Percentiles rank a stretch among this genome's conserved stretches.
Evolutionary conservation across 2,329 filamentous ascomycete species (phyloP).

Genomic region (Chaetothyriales sp.): DNA sequence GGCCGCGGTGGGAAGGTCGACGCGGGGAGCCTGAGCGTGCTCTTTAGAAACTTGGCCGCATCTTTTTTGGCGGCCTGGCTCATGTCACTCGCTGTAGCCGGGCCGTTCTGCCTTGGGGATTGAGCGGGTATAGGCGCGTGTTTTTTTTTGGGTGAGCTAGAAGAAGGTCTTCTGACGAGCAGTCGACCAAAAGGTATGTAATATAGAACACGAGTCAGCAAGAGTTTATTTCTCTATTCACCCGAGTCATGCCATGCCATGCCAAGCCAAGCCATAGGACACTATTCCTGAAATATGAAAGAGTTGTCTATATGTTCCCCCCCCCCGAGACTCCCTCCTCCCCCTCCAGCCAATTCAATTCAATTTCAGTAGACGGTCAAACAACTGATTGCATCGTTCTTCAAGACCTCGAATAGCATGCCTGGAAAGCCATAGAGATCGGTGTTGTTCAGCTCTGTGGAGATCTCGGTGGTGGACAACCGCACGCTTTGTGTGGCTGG

Average conservation of each 20-base stretch:
- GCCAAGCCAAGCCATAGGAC: too few relatives aligned
- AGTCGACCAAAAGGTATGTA: conserved; percentile 9
- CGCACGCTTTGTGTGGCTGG: conserved; percentile 20
- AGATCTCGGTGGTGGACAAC: conserved; percentile 35
- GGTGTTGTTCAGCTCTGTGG: conserved; percentile 52
- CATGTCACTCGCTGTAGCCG: conserved; percentile 16
- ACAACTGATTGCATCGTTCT: conserved; percentile 77
- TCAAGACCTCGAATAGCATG: conserved; percentile 85
- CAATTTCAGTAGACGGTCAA: conserved; percentile 81
- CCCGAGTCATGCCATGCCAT: background rate
- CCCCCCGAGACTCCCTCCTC: too few relatives aligned
- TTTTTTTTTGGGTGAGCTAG: too few relatives aligned
- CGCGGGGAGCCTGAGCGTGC: conserved; percentile 59
- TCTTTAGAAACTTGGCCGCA: conserved; percentile 48
- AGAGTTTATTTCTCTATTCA: conserved; percentile 14
- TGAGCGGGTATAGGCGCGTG: too few relatives aligned
- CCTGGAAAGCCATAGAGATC: conserved; percentile 89
- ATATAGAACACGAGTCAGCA: conserved; percentile 3
- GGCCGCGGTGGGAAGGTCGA: conserved; percentile 49
- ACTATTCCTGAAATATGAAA: background rate
- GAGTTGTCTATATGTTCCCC: too few relatives aligned
- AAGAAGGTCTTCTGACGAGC: too few relatives aligned
- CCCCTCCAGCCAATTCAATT: too few relatives aligned
- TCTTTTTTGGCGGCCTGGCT: conserved; percentile 18
- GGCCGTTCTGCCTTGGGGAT: too few relatives aligned